phyloP scores from a whole-genome alignment of 176 grass and related monocot species.

The Phragmites australis region DNA sequence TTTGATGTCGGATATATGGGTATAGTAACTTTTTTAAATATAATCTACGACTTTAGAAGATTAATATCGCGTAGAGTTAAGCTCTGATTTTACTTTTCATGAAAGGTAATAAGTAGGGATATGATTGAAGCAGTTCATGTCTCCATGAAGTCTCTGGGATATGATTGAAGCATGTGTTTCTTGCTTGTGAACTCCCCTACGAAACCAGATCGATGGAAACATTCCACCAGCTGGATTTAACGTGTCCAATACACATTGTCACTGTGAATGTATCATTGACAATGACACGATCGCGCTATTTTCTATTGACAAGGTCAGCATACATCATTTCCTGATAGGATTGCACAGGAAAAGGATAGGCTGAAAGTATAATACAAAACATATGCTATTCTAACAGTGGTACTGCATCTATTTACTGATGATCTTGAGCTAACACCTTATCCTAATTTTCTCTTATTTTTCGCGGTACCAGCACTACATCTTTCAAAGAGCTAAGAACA shows the following conservation, averaged over 20 bases:
- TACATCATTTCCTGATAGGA: neutral
- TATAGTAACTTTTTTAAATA: no score
- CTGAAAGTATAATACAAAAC: neutral
- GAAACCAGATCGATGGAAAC: constrained; percentile 25
- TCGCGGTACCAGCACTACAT: no score
- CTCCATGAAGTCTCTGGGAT: neutral
- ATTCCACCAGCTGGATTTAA: constrained; percentile 24
- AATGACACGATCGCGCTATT: neutral
- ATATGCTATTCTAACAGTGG: neutral
- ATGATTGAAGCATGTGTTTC: no score
- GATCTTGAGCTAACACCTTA: neutral
- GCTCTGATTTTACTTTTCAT: no score
- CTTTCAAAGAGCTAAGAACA: neutral
- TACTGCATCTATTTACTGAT: neutral
- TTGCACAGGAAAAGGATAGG: neutral
- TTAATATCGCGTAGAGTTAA: neutral
- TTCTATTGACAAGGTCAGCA: neutral
- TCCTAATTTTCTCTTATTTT: no score
- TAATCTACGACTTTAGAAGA: neutral
- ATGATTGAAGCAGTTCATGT: neutral
- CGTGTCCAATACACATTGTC: neutral
- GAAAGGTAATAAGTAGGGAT: no score
- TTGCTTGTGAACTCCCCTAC: neutral
- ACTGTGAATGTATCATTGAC: neutral
- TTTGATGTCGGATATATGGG: neutral